Evolutionary conservation across 1,284 basidiomycete genomes (phyloP).

Genomic region (Amylostereum areolatum): DNA sequence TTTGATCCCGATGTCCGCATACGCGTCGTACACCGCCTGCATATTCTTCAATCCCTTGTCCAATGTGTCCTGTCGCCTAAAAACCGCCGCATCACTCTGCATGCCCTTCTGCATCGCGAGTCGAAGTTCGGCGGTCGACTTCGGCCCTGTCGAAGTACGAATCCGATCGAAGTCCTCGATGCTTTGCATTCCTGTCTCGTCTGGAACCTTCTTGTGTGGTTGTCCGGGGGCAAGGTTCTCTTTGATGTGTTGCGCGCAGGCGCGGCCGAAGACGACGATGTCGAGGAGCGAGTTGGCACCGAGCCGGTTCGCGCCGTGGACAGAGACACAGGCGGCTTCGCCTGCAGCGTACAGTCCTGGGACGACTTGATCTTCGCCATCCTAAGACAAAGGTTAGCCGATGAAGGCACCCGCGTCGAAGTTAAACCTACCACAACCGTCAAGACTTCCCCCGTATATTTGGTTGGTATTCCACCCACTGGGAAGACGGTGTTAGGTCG

Average conservation of each 20-base stretch:
- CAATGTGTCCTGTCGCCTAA: constrained; percentile 86
- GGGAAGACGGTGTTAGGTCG: constrained; percentile 15
- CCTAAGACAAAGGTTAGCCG: constrained; percentile 15
- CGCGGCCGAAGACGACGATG: constrained; percentile 99
- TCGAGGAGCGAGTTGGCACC: constrained; percentile 99
- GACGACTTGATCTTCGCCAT: constrained; percentile 92
- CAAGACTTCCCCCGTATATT: constrained; percentile 95
- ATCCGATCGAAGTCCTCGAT: constrained; percentile 91
- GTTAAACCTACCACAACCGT: constrained; percentile 47
- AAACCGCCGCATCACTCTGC: constrained; percentile 91
- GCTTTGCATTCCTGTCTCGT: constrained; percentile 82
- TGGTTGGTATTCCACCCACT: constrained; percentile 99
- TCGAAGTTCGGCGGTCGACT: constrained; percentile 87
- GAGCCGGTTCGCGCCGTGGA: constrained; percentile 99
- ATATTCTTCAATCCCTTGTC: constrained; percentile 92
- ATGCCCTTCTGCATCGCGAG: constrained; percentile 98
- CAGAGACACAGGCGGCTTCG: constrained; percentile 98
- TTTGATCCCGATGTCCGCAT: constrained; percentile 90
- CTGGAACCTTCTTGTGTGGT: constrained; percentile 86
- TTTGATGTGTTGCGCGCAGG: constrained; percentile 96
- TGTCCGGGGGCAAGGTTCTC: constrained; percentile 88
- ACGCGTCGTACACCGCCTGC: constrained; percentile 81
- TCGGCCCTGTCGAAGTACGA: constrained; percentile 76
- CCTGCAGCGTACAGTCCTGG: constrained; percentile 98
- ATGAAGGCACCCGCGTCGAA: background rate